These are phyloP conservation scores for Knufia petricola DNA, from an alignment of 2,329 filamentous ascomycete species.

Conservation along the genomic window DNA sequence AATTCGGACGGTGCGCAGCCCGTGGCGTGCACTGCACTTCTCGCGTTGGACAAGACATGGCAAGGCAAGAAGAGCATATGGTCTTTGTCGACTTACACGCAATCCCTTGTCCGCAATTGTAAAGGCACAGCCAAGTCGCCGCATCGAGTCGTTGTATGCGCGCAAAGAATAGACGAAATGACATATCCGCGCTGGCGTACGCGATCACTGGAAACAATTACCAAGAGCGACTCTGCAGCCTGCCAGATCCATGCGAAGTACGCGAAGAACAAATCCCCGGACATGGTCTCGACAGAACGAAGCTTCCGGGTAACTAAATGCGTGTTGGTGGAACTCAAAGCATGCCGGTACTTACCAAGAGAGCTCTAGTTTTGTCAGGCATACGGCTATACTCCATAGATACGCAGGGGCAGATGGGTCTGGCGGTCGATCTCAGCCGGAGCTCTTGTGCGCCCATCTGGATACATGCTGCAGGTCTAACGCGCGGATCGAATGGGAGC, in stretches of 20 bases:
- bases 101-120: too few relatives aligned
- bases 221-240: background rate
- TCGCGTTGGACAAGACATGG: too few relatives aligned
- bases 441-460: background rate
- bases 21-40: background rate
- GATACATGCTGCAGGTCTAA: background rate
- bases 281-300: too few relatives aligned
- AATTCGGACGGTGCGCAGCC: background rate
- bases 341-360: background rate
- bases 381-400: background rate
- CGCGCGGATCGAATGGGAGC: background rate
- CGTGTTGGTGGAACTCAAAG: too few relatives aligned
- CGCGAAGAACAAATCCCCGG: background rate
- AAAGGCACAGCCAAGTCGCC: too few relatives aligned
- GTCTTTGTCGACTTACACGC: too few relatives aligned
- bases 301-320: too few relatives aligned
- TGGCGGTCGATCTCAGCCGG: conserved; percentile 7
- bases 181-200: background rate
- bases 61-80: too few relatives aligned
- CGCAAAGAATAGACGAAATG: background rate
- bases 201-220: background rate
- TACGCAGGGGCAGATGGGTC: background rate
- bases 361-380: background rate
- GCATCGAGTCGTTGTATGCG: background rate
- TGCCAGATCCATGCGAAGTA: conserved; percentile 1